Conservation (phyloP, 805 yeast genomes). For the Grigorovia humatica region DNA sequence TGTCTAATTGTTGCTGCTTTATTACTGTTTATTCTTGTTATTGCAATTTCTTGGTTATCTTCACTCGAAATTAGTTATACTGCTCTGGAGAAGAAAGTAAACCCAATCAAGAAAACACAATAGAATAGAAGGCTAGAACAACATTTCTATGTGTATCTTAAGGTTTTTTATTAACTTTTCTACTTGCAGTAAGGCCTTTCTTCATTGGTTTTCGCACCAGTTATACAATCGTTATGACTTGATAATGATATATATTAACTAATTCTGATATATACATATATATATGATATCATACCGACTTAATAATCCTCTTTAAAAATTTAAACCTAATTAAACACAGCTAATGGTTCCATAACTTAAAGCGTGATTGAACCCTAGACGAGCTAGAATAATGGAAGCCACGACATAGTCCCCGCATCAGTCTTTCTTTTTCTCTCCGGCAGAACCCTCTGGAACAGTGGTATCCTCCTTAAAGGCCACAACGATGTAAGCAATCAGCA, state of each 20-base stretch:
- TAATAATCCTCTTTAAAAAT: no score
- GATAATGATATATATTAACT: background rate
- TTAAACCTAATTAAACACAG: background rate
- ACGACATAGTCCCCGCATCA: constrained; percentile 16
- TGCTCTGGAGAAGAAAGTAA: constrained; percentile 55
- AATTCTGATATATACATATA: background rate
- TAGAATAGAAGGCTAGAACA: background rate
- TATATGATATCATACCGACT: background rate
- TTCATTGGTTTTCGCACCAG: background rate
- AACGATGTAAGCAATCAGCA: constrained; percentile 59
- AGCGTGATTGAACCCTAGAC: no score
- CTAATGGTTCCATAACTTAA: no score
- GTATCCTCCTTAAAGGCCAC: constrained; percentile 66
- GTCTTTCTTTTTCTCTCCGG: constrained; percentile 32
- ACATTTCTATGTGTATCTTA: no score
- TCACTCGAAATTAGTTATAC: constrained; percentile 68
- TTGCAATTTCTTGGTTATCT: constrained; percentile 63
- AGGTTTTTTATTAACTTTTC: no score
- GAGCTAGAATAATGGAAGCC: no score
- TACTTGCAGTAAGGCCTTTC: no score
- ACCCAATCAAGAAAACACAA: constrained; percentile 26
- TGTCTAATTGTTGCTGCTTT: constrained; percentile 55
- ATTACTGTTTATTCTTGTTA: constrained; percentile 43
- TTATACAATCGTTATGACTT: background rate
- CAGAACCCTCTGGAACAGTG: constrained; percentile 22